Base-by-base conservation (phyloP, 2,329 filamentous ascomycete genomes). In the Lomentospora prolificans region DNA sequence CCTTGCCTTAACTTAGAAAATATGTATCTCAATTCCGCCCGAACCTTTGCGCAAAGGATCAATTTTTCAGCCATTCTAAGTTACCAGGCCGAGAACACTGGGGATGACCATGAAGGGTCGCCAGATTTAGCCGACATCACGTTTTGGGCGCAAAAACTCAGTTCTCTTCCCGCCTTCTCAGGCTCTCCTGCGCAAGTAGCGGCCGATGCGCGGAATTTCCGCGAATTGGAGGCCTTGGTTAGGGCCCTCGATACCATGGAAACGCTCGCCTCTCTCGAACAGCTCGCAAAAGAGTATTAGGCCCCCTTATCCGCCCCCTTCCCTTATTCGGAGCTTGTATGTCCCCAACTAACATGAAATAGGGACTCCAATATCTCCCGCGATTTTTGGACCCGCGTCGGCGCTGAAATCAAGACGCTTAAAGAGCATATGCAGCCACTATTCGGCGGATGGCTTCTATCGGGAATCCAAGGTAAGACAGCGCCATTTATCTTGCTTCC, bases 201-300 rank as follows among this genome's bases (percentile, higher is more conserved):
- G 48, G 70, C 70, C 3, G 75, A 85, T 58, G 83, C 84, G 4
- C 77, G 79, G 56, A 82, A 78, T 50, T 85, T 84, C 68, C 80
- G 79, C 59, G 85, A 90, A 61, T 73, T 91, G 50, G 87, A 90
- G 68, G 75, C 76, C 57, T 73, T 91, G 27, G 79, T 86, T 48
- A 75, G 77, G 53, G 80, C 78, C 3, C 75, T 91, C 44, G 85
- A 89, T 66, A 74, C 76, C 22, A 75, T 90, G 61, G 86, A 90
- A 67, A 82, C 79, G 2, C 80, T 87, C 58, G 80, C 81, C 12
- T 77, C 79, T 0, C 65, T 80, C 51, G 78, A 77, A 56, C 73
- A 78, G 44, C 64, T 81, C 31, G 74, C 71, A 30, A 69, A 69
- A 60, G 74, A 80, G 80, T 82, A 74, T 46, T 12, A 33, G 7